A percentile compares a stretch with the other conserved stretches of the same genome.
These are phyloP conservation scores for Trichosanthes truncata DNA, from an alignment of 306 rosid genomes.

Conservation along the genomic window DNA sequence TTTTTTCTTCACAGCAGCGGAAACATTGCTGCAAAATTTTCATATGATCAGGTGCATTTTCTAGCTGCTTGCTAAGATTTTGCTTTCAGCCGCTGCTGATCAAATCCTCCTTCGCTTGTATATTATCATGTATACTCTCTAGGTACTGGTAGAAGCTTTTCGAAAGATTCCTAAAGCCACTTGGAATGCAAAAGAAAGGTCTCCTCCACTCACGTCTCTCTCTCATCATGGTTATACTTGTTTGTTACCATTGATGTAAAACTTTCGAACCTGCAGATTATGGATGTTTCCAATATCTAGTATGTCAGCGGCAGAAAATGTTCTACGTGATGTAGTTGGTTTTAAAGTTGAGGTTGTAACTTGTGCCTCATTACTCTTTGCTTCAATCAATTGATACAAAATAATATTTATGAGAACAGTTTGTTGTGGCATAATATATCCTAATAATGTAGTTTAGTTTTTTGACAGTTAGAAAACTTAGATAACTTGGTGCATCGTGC, in stretches of 20 bases:
- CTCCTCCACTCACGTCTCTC: background rate
- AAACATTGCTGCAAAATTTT: constrained; percentile 62
- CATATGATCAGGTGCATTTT: constrained; percentile 53
- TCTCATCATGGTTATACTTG: background rate
- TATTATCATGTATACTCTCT: background rate
- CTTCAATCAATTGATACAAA: background rate
- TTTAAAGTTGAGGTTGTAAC: constrained; percentile 56
- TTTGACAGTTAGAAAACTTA: constrained; percentile 56
- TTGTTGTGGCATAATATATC: background rate
- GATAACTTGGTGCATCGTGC: constrained; percentile 80
- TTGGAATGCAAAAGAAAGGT: constrained; percentile 86
- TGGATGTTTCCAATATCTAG: constrained; percentile 75
- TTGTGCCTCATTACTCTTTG: constrained; percentile 10
- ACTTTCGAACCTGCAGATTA: constrained; percentile 43
- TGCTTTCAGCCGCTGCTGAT: background rate
- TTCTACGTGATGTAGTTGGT: constrained; percentile 39
- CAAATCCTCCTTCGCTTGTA: background rate
- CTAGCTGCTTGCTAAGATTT: background rate
- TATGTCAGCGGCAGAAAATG: constrained; percentile 54
- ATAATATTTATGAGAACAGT: background rate
- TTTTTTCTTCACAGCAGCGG: constrained; percentile 73
- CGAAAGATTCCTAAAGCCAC: constrained; percentile 58
- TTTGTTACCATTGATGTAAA: background rate
- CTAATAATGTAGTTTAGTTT: background rate
- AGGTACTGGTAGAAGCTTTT: constrained; percentile 54